Evolutionary conservation across 495 filamentous ascomycete genomes (phyloP).

Genomic region (Penicillium paradoxum): DNA sequence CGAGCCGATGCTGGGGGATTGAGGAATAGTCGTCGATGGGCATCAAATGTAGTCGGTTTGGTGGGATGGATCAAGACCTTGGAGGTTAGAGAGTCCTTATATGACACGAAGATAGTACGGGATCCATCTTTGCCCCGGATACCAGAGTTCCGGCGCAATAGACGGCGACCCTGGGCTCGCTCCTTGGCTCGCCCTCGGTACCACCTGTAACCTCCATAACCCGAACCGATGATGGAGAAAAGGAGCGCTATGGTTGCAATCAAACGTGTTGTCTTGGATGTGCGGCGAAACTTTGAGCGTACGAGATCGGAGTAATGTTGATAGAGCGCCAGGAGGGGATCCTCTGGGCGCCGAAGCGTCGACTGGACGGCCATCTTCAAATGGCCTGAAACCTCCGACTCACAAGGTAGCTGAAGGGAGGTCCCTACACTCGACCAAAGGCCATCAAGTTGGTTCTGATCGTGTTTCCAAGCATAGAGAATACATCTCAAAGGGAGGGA

Average conservation of each 20-base stretch:
- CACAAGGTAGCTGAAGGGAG: slow-evolving; percentile 3
- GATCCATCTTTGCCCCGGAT: slow-evolving; percentile 90
- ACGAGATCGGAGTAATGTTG: slow-evolving; percentile 60
- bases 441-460: slow-evolving; percentile 11
- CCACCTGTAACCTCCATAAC: slow-evolving; percentile 70
- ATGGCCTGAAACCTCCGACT: slow-evolving; percentile 11
- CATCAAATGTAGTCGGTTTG: slow-evolving; percentile 90
- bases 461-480: background rate
- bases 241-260: slow-evolving; percentile 68
- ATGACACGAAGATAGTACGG: slow-evolving; percentile 89
- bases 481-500: slow-evolving; percentile 3
- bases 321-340: slow-evolving; percentile 65
- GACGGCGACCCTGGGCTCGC: slow-evolving; percentile 67
- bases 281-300: slow-evolving; percentile 53
- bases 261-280: slow-evolving; percentile 64
- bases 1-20: slow-evolving; percentile 79
- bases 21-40: slow-evolving; percentile 87
- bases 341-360: slow-evolving; percentile 65
- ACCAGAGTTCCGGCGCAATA: slow-evolving; percentile 88
- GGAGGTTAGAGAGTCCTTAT: slow-evolving; percentile 70
- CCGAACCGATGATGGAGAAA: slow-evolving; percentile 67
- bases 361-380: slow-evolving; percentile 77
- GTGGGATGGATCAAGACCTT: slow-evolving; percentile 93
- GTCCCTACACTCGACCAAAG: slow-evolving; percentile 7
- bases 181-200: slow-evolving; percentile 66